These are phyloP conservation scores for Daedalea quercina DNA, from an alignment of 768 basidiomycete genomes.

Conservation along the genomic window DNA sequence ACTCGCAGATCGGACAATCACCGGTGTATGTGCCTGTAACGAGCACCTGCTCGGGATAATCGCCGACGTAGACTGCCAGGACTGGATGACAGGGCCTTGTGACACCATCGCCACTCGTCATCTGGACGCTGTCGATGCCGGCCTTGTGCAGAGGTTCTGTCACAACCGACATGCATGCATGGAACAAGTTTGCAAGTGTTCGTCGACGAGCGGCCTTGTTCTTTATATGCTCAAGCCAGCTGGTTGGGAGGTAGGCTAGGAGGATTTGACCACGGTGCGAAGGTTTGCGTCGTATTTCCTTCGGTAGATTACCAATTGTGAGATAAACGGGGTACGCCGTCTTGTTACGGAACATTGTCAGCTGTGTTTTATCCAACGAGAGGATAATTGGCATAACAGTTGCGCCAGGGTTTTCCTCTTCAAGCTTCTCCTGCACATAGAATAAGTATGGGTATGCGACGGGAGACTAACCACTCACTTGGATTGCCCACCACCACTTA, in stretches of 20 bases:
- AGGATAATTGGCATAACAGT: slow-evolving; percentile 18
- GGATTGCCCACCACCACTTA: slow-evolving; percentile 46
- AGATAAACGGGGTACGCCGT: slow-evolving; percentile 20
- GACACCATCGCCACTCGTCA: slow-evolving; percentile 17
- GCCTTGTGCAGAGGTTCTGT: slow-evolving; percentile 8
- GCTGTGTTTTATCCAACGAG: slow-evolving; percentile 18
- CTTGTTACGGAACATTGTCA: slow-evolving; percentile 16
- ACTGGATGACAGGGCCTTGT: slow-evolving; percentile 18
- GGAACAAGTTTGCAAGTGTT: slow-evolving; percentile 18
- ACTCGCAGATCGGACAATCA: slow-evolving; percentile 15
- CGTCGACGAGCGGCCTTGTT: slow-evolving; percentile 15
- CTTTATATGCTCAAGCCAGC: slow-evolving; percentile 11
- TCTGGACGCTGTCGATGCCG: slow-evolving; percentile 2
- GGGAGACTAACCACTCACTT: slow-evolving; percentile 24
- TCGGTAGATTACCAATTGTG: slow-evolving; percentile 22
- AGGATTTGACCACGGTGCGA: slow-evolving; percentile 18
- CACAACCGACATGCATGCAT: slow-evolving; percentile 14
- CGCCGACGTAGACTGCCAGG: slow-evolving; percentile 13
- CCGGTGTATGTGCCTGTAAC: slow-evolving; percentile 15
- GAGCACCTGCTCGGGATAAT: slow-evolving; percentile 22
- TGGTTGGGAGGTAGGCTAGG: slow-evolving; percentile 20
- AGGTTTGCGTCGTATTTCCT: slow-evolving; percentile 19
- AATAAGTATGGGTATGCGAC: background rate
- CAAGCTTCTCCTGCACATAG: slow-evolving; percentile 8
- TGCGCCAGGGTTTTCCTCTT: slow-evolving; percentile 11